These are phyloP conservation scores for Globisporangium heterothallicum DNA, from an alignment of 352 stramenopile species.

Conservation along the genomic window DNA sequence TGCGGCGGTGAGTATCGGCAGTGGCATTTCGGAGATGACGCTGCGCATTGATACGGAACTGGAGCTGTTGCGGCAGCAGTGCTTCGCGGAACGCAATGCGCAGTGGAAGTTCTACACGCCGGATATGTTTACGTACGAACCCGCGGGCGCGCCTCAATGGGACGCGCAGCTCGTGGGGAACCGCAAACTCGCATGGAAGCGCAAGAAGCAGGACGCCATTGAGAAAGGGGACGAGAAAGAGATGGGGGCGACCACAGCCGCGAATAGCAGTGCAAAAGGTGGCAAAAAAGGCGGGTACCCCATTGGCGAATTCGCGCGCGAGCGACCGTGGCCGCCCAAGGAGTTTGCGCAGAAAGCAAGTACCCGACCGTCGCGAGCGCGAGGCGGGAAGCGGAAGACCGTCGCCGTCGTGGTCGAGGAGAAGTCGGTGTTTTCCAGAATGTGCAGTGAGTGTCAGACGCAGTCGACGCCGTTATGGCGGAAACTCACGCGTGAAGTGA, in stretches of 20 bases:
- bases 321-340: conserved; percentile 66
- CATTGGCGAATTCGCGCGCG: conserved; percentile 35
- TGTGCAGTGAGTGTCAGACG: conserved; percentile 45
- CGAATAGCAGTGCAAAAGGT: conserved; percentile 11
- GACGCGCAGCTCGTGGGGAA: conserved; percentile 31
- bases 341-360: conserved; percentile 67
- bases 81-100: conserved; percentile 73
- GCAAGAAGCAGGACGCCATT: conserved; percentile 30
- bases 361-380: conserved; percentile 31
- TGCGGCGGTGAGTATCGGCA: conserved; percentile 12
- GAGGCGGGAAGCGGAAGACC: conserved; percentile 61
- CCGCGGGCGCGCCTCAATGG: conserved; percentile 25
- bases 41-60: conserved; percentile 74
- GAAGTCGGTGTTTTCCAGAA: conserved; percentile 26
- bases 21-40: conserved; percentile 42
- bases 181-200: conserved; percentile 27
- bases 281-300: conserved; percentile 15
- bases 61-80: conserved; percentile 61
- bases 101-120: conserved; percentile 50
- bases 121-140: conserved; percentile 38
- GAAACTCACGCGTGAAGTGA: conserved; percentile 10
- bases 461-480: conserved; percentile 69
- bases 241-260: conserved; percentile 3
- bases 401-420: conserved; percentile 37
- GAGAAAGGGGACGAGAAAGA: conserved; percentile 11